Evolutionary conservation across 352 stramenopile species (phyloP).

Genomic region (Pythium folliculosum): DNA sequence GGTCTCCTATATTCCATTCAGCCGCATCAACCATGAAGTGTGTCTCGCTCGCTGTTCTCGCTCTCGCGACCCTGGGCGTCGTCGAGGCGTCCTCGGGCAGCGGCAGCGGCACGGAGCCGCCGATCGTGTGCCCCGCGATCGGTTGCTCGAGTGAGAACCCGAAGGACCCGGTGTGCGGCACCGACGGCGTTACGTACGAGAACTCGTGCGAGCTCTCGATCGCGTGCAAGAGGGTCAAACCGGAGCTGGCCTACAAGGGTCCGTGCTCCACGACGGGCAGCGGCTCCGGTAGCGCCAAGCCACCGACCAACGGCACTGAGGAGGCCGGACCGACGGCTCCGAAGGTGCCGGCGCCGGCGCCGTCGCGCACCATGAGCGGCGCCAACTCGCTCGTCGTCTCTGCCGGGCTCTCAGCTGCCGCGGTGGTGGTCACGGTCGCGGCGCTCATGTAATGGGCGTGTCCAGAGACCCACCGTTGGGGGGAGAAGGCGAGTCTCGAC

Average conservation of each 20-base stretch:
- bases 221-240: neutral
- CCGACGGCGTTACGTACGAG: slow-evolving; percentile 50
- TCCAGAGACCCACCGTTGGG: neutral
- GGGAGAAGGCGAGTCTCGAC: no score
- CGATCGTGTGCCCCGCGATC: neutral
- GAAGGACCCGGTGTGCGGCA: slow-evolving; percentile 44
- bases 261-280: neutral
- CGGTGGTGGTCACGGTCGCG: neutral
- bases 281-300: neutral
- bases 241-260: neutral
- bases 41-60: neutral
- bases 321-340: neutral
- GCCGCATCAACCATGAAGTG: neutral
- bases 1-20: neutral
- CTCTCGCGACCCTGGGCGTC: neutral
- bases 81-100: slow-evolving; percentile 19
- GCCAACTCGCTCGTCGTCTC: neutral
- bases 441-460: slow-evolving; percentile 1
- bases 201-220: slow-evolving; percentile 48
- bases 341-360: neutral
- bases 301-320: neutral
- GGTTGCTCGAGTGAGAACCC: neutral
- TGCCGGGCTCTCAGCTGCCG: neutral
- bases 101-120: slow-evolving; percentile 22
- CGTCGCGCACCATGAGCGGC: neutral